Evolutionary conservation across 2,329 filamentous ascomycete species (phyloP).

Genomic region (Fusarium robinianum): DNA sequence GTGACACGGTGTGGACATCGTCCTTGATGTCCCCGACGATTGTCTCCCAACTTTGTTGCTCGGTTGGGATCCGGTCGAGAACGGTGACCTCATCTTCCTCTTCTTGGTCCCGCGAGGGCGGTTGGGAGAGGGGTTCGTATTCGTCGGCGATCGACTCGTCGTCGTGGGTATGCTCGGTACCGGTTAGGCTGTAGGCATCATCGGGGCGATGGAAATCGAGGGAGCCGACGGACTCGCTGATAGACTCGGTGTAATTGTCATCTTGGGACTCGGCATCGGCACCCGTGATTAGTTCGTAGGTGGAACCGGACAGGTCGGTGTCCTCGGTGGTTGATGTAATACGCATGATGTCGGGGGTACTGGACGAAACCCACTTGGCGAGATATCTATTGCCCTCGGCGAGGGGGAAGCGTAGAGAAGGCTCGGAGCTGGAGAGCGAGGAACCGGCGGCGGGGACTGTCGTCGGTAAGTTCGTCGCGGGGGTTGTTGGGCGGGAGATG

Average conservation of each 20-base stretch:
- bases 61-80: conserved; percentile 13
- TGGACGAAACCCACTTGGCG: conserved; percentile 63
- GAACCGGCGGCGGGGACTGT: conserved; percentile 11
- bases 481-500: conserved; percentile 22
- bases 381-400: conserved; percentile 60
- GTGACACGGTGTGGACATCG: neutral
- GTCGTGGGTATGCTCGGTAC: conserved; percentile 54
- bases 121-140: conserved; percentile 24
- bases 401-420: conserved; percentile 59
- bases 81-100: conserved; percentile 13
- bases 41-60: conserved; percentile 21
- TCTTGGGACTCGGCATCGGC: conserved; percentile 60
- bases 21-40: too few species aligned
- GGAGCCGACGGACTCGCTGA: conserved; percentile 55
- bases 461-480: conserved; percentile 16
- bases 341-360: conserved; percentile 61
- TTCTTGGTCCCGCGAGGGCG: conserved; percentile 10
- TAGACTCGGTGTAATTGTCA: conserved; percentile 52
- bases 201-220: conserved; percentile 54
- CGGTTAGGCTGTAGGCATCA: conserved; percentile 57
- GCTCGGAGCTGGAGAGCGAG: conserved; percentile 48
- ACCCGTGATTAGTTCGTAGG: conserved; percentile 60
- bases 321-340: conserved; percentile 50
- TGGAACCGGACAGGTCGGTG: conserved; percentile 58
- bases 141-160: conserved; percentile 47